Evolutionary conservation across 495 filamentous ascomycete genomes (phyloP).

Genomic region (Xylaria flabelliformis): DNA sequence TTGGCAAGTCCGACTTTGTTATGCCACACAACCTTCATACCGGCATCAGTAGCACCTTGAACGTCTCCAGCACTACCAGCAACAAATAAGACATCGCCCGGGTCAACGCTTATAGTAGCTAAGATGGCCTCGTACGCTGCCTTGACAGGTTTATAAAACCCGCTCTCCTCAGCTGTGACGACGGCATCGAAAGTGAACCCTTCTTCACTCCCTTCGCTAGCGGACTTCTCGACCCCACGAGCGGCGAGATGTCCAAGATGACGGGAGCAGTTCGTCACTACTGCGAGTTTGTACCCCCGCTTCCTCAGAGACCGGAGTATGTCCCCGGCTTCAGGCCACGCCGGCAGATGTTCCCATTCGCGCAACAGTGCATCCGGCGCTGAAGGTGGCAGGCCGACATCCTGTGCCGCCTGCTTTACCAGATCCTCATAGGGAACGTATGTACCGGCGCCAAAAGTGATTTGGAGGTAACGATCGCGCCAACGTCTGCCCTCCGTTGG

Average conservation of each 20-base stretch:
- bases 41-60: conserved; percentile 39
- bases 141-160: conserved; percentile 43
- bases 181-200: conserved; percentile 37
- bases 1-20: conserved; percentile 39
- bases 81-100: conserved; percentile 42
- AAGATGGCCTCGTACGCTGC: conserved; percentile 40
- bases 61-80: conserved; percentile 47
- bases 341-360: conserved; percentile 37
- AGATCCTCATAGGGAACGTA: conserved; percentile 44
- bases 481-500: conserved; percentile 31
- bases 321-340: conserved; percentile 40
- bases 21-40: conserved; percentile 49
- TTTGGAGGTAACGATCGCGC: conserved; percentile 40
- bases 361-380: conserved; percentile 34
- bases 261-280: conserved; percentile 45
- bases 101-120: conserved; percentile 27
- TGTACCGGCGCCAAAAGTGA: conserved; percentile 39
- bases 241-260: conserved; percentile 37
- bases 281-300: conserved; percentile 37
- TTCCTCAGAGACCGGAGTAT: conserved; percentile 31
- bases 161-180: conserved; percentile 44
- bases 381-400: conserved; percentile 35
- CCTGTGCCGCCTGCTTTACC: conserved; percentile 36
- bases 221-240: conserved; percentile 23
- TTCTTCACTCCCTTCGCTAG: conserved; percentile 12